These are phyloP conservation scores for Suillus clintonianus DNA, from an alignment of 768 basidiomycete species.

Conservation along the genomic window DNA sequence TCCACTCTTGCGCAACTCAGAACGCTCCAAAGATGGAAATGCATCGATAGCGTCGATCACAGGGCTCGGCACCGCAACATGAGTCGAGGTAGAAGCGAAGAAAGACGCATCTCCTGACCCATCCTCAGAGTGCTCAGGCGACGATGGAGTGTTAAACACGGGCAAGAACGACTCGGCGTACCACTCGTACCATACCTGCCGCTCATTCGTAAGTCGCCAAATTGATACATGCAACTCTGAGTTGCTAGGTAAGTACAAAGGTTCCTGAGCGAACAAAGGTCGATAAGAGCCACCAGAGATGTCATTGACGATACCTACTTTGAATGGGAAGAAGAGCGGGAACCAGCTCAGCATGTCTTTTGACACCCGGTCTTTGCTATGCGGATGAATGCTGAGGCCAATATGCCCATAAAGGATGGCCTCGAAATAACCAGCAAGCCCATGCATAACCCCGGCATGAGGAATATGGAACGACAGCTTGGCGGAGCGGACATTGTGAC, in stretches of 20 bases:
- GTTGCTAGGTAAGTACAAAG: slow-evolving; percentile 89
- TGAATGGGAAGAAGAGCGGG: slow-evolving; percentile 94
- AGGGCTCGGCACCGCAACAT: slow-evolving; percentile 58
- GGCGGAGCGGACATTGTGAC: slow-evolving; percentile 90
- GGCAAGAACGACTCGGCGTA: slow-evolving; percentile 91
- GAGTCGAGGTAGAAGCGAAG: slow-evolving; percentile 28
- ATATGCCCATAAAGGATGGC: slow-evolving; percentile 89
- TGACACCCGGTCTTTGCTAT: slow-evolving; percentile 80
- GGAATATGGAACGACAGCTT: slow-evolving; percentile 90
- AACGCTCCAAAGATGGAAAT: slow-evolving; percentile 24
- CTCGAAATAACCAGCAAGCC: slow-evolving; percentile 96
- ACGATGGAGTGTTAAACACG: slow-evolving; percentile 40
- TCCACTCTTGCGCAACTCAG: slow-evolving; percentile 13
- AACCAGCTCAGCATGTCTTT: slow-evolving; percentile 99
- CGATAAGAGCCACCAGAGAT: background rate
- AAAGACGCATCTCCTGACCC: slow-evolving; percentile 19
- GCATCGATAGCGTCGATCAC: slow-evolving; percentile 66
- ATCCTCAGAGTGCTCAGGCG: slow-evolving; percentile 19
- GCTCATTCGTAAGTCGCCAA: slow-evolving; percentile 89
- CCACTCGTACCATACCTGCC: slow-evolving; percentile 99
- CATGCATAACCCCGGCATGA: slow-evolving; percentile 90
- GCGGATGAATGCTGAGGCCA: slow-evolving; percentile 92
- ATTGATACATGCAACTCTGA: slow-evolving; percentile 91
- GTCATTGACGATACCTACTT: slow-evolving; percentile 48
- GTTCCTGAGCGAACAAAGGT: slow-evolving; percentile 57